Percentiles rank a stretch among this genome's conserved stretches.
phyloP scores from a whole-genome alignment of 2,329 filamentous ascomycete genomes.

The Colletotrichum filicis region DNA sequence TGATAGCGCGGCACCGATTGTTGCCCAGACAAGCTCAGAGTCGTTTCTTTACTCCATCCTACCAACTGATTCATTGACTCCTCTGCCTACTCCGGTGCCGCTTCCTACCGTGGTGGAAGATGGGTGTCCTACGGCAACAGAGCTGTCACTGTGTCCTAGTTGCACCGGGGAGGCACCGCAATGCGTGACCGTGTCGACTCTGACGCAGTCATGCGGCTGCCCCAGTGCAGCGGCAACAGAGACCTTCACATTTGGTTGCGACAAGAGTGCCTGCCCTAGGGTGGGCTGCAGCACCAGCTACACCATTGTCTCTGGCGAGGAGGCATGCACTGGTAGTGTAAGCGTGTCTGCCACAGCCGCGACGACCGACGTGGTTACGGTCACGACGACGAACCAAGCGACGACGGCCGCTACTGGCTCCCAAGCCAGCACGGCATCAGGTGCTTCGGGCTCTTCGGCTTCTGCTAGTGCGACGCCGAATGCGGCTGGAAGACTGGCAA shows the following conservation, averaged over 20 bases:
- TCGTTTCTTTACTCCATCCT: neutral
- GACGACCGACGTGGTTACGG: neutral
- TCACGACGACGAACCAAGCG: neutral
- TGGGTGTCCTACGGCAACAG: slow-evolving; percentile 48
- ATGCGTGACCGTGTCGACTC: slow-evolving; percentile 44
- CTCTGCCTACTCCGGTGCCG: neutral
- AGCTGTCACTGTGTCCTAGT: slow-evolving; percentile 46
- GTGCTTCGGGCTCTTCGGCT: neutral
- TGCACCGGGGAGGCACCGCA: slow-evolving; percentile 41
- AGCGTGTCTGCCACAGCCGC: slow-evolving; percentile 2
- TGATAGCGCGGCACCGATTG: neutral
- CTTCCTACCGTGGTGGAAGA: neutral
- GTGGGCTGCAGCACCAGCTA: slow-evolving; percentile 41
- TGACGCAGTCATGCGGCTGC: slow-evolving; percentile 47
- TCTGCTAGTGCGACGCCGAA: slow-evolving; percentile 13
- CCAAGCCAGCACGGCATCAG: neutral
- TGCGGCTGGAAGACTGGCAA: slow-evolving; percentile 13
- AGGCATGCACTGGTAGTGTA: slow-evolving; percentile 5
- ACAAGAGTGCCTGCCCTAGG: slow-evolving; percentile 43
- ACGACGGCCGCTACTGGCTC: neutral
- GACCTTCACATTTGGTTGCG: slow-evolving; percentile 38
- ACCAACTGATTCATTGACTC: neutral
- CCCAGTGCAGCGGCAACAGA: slow-evolving; percentile 43
- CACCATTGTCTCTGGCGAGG: slow-evolving; percentile 25
- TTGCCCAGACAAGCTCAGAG: slow-evolving; percentile 3